Conservation (phyloP, 164 flowering plant genomes). For the Taxillus chinensis region DNA sequence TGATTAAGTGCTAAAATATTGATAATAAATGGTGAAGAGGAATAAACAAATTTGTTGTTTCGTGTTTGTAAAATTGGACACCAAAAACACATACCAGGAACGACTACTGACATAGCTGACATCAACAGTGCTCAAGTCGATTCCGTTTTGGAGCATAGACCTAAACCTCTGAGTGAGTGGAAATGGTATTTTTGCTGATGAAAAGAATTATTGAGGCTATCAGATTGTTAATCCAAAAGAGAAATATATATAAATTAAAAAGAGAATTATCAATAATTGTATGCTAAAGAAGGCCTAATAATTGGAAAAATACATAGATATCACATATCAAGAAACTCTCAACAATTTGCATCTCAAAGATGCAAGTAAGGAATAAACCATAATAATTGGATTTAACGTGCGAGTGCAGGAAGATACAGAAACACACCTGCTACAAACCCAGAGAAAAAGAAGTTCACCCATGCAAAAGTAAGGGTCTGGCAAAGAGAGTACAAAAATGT, state of each 20-base stretch:
- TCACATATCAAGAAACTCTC: background rate
- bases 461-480: slow-evolving; percentile 98
- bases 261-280: background rate
- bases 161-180: slow-evolving; percentile 98
- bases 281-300: too few species aligned
- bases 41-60: background rate
- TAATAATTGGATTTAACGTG: background rate
- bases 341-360: background rate
- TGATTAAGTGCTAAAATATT: background rate
- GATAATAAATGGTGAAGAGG: too few species aligned
- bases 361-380: background rate
- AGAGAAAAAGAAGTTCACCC: slow-evolving; percentile 99
- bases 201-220: slow-evolving; percentile 1
- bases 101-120: slow-evolving; percentile 99
- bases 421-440: slow-evolving; percentile 94
- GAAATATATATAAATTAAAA: background rate
- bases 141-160: slow-evolving; percentile 95
- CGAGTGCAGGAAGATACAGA: background rate
- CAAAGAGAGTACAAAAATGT: slow-evolving; percentile 8
- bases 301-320: background rate
- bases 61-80: slow-evolving; percentile 4
- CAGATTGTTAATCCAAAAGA: slow-evolving; percentile 1
- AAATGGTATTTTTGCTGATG: slow-evolving; percentile 91
- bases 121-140: slow-evolving; percentile 96
- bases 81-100: slow-evolving; percentile 56